Evolutionary conservation across 2,329 filamentous ascomycete species (phyloP).

Genomic region (Trichoderma guizhouense): DNA sequence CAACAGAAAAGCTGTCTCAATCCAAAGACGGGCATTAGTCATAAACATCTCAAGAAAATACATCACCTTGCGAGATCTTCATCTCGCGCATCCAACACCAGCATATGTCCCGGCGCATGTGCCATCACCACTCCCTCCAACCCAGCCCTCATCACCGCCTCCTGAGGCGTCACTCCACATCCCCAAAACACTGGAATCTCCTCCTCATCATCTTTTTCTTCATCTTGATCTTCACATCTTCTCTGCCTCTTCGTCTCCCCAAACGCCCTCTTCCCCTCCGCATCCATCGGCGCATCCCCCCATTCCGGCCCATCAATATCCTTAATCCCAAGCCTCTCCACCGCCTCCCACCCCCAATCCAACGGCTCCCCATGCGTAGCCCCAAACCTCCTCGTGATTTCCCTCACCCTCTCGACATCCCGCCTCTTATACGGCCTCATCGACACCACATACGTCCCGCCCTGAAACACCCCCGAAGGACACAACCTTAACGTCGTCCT

Average conservation of each 20-base stretch:
- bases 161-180: constrained; percentile 64
- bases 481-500: constrained; percentile 53
- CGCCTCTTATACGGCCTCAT: constrained; percentile 56
- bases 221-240: neutral
- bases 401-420: constrained; percentile 51
- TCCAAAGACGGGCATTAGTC: neutral
- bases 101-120: constrained; percentile 61
- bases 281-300: constrained; percentile 48
- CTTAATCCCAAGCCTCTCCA: constrained; percentile 49
- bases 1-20: neutral
- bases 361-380: constrained; percentile 62
- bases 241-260: constrained; percentile 31
- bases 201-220: constrained; percentile 22
- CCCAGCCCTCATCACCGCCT: constrained; percentile 56
- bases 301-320: constrained; percentile 54
- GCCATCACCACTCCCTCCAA: constrained; percentile 56
- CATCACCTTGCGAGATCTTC: constrained; percentile 31
- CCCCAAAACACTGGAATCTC: constrained; percentile 60
- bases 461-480: constrained; percentile 56
- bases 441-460: constrained; percentile 55
- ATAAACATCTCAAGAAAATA: neutral
- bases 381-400: constrained; percentile 52
- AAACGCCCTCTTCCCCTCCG: constrained; percentile 36
- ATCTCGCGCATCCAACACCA: constrained; percentile 52
- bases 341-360: constrained; percentile 61